These are phyloP conservation scores for Guyanaporus albipodus DNA, from an alignment of 768 basidiomycete genomes.

Conservation along the genomic window DNA sequence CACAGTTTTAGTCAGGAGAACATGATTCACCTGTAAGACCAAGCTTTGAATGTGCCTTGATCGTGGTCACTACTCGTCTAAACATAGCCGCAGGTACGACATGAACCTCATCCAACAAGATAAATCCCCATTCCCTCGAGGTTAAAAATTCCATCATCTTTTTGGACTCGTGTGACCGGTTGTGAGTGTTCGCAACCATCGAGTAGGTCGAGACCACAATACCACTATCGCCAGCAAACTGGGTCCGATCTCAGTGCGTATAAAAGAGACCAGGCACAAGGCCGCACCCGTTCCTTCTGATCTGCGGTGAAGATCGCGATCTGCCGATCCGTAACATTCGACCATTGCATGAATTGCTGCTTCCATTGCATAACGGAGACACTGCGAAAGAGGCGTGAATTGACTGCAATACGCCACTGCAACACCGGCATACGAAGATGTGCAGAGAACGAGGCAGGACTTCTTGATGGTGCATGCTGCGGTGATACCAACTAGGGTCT, in stretches of 20 bases:
- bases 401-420: background rate
- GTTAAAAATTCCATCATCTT: slow-evolving; percentile 99
- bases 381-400: slow-evolving; percentile 34
- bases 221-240: slow-evolving; percentile 97
- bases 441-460: slow-evolving; percentile 94
- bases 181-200: slow-evolving; percentile 98
- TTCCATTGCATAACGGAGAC: slow-evolving; percentile 99
- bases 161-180: slow-evolving; percentile 97
- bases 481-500: slow-evolving; percentile 98
- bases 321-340: slow-evolving; percentile 93
- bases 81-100: slow-evolving; percentile 99
- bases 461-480: slow-evolving; percentile 99
- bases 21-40: slow-evolving; percentile 78
- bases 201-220: slow-evolving; percentile 99
- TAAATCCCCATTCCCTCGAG: slow-evolving; percentile 98
- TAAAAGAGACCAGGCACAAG: background rate
- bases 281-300: slow-evolving; percentile 87
- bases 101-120: slow-evolving; percentile 96
- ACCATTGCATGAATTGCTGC: slow-evolving; percentile 98
- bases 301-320: slow-evolving; percentile 98
- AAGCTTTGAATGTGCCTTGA: slow-evolving; percentile 98
- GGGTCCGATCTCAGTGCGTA: slow-evolving; percentile 8
- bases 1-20: background rate
- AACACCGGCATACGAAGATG: slow-evolving; percentile 75
- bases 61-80: slow-evolving; percentile 93